Base-by-base conservation (phyloP, 257 asterid genomes). In the Prunella vulgaris region DNA sequence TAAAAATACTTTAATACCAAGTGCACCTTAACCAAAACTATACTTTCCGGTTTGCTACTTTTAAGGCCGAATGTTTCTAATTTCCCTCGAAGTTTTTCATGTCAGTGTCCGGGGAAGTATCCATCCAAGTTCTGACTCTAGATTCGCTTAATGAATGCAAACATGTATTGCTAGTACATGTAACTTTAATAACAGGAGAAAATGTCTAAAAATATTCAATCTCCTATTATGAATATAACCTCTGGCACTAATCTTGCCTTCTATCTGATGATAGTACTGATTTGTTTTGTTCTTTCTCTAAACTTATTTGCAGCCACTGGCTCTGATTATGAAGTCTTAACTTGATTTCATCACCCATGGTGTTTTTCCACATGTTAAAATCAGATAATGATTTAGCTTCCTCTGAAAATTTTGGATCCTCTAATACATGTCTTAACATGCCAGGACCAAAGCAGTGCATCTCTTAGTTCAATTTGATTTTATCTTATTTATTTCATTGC, bases 201-300 rank as follows among this genome's bases (percentile, higher is more conserved):
- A n/a, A 54, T 21, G 44, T 28, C 64, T 28, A 10, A 14, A 57
- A 28, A 59, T 58, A 58, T 22, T n/a, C 24, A 28, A 25, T 51
- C 7, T 17, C 24, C 27, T 51, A 18, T 54, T 21, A 22, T 6
- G 3, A n/a, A 10, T 22, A 54, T 21, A 22, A 20, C 35, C 61
- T 54, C 61, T 54, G 35, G 61, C n/a, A 44, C 61, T 54, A 54
- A 44, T 44, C 52, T 44, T 44, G 52, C 52, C 60, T 21, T 54
- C 18, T 58, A 13, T 58, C 12, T 58, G 33, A 27, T 33, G 28
- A 58, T 27, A 25, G 2, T 13, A 58, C 20, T 6, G 14, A 30
- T 0, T 25, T 25, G 10, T 13, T 12, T 8, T 33, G 20, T 58
- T 27, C 64, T 58, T 28, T 6, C 24, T 14, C 24, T 27, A 22